These are phyloP conservation scores for Paecilomyces niveus DNA, from an alignment of 2,329 filamentous ascomycete genomes.

Conservation along the genomic window DNA sequence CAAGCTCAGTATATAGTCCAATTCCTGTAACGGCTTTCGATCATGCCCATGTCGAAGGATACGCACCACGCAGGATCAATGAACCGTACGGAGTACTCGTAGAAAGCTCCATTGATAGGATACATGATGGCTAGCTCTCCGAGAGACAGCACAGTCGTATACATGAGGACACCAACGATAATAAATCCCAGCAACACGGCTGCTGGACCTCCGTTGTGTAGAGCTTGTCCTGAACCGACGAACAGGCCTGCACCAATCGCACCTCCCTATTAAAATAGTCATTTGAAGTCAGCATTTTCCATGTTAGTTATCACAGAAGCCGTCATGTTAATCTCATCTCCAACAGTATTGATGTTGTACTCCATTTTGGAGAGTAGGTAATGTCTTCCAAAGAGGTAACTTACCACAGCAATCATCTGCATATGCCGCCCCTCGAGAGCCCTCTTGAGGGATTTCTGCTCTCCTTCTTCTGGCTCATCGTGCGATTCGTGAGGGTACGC, in stretches of 20 bases:
- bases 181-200: slow-evolving; percentile 35
- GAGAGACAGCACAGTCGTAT: slow-evolving; percentile 53
- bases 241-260: slow-evolving; percentile 37
- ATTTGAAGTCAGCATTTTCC: background rate
- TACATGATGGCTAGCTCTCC: slow-evolving; percentile 57
- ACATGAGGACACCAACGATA: slow-evolving; percentile 51
- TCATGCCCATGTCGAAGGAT: background rate
- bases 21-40: background rate
- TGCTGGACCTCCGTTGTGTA: slow-evolving; percentile 28
- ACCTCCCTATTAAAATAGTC: slow-evolving; percentile 15
- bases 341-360: background rate
- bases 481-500: background rate
- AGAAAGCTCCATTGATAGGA: slow-evolving; percentile 57
- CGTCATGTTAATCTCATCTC: no score
- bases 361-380: background rate
- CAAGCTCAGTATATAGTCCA: background rate
- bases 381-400: slow-evolving; percentile 1
- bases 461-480: slow-evolving; percentile 4
- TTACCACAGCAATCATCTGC: slow-evolving; percentile 36
- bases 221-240: slow-evolving; percentile 30
- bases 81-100: slow-evolving; percentile 55
- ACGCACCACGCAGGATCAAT: slow-evolving; percentile 51
- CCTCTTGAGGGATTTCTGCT: slow-evolving; percentile 18
- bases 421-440: slow-evolving; percentile 26
- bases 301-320: no score